Evolutionary conservation across 2,329 filamentous ascomycete species (phyloP).

Genomic region (Bisporella sp.): DNA sequence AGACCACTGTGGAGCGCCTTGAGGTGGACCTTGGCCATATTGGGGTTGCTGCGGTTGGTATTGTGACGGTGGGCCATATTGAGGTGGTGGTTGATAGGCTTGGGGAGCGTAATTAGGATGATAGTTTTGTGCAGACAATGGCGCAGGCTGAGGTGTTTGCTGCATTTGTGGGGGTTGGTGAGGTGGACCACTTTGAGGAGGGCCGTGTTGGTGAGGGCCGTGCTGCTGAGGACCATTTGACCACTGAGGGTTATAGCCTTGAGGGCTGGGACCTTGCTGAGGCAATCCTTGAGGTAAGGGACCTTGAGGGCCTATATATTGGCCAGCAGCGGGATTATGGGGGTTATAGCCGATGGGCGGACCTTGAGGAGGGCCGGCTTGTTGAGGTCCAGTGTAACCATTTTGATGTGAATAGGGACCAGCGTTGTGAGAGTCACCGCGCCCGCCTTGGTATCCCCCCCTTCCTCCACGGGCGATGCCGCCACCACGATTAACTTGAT

Average conservation of each 20-base stretch:
- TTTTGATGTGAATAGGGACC: conserved; percentile 20
- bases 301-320: conserved; percentile 26
- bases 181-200: conserved; percentile 16
- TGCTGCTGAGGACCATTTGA: conserved; percentile 16
- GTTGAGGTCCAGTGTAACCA: conserved; percentile 19
- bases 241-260: conserved; percentile 22
- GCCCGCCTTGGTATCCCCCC: conserved; percentile 22
- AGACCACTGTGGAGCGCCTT: conserved; percentile 35
- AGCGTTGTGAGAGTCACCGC: conserved; percentile 23
- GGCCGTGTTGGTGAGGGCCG: conserved; percentile 17
- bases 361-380: conserved; percentile 13
- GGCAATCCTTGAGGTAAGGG: conserved; percentile 12
- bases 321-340: conserved; percentile 19
- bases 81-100: conserved; percentile 38
- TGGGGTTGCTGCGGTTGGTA: conserved; percentile 20
- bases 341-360: conserved; percentile 22
- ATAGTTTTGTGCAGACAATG: conserved; percentile 47
- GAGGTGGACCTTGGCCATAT: conserved; percentile 30
- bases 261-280: conserved; percentile 12
- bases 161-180: conserved; percentile 23
- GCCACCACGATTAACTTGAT: conserved; percentile 22
- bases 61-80: conserved; percentile 28
- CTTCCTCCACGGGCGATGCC: conserved; percentile 24
- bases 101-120: conserved; percentile 54
- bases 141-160: conserved; percentile 29